Base-by-base conservation (phyloP, 768 basidiomycete genomes). In the Boletellus emodensis region DNA sequence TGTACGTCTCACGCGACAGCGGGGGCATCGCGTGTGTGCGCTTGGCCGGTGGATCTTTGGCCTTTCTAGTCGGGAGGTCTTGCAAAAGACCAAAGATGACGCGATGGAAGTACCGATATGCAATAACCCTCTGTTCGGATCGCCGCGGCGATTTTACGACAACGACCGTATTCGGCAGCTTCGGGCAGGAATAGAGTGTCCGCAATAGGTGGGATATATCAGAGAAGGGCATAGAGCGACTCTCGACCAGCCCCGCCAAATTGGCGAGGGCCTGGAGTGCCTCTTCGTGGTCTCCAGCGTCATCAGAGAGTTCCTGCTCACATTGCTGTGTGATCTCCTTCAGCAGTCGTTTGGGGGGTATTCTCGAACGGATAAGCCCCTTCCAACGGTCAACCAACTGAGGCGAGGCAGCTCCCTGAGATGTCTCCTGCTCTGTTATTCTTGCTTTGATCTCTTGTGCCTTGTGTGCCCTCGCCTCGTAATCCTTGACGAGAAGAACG, bases 181-280 rank as follows among this genome's bases (percentile, higher is more conserved):
- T 72, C 0, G 81, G 79, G 51, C 72, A 74, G 26, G 61, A 66
- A 57, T 76, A 80, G 37, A 86, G 63, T 6, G 72, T 55, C 4
- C 71, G 67, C 7, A 87, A 53, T 15, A 87, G 65, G 11, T 71
- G 54, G 12, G 75, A 68, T 32, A 84, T 62, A 17, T 74, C 63
- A 4, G 67, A 51, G 48, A 73, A 76, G 3, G 76, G 78, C 17
- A 84, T 59, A 41, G 75, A 73, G 0, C 74, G 74, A 24, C 70
- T 61, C 46, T 85, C 78, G 13, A 87, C 61, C 3, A 82, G 66
- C 37, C 69, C 59, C 1, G 79, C 79, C 13, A 88, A 64, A 56
- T 81, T 79, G 3, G 82, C 79, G 22, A 88, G 72, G 5, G 83
- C 79, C 61, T 88, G 85, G 2, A 86, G 55, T 5, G 79, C 67